Conservation (phyloP, 345 rosid genomes). For the Ailanthus altissimus region DNA sequence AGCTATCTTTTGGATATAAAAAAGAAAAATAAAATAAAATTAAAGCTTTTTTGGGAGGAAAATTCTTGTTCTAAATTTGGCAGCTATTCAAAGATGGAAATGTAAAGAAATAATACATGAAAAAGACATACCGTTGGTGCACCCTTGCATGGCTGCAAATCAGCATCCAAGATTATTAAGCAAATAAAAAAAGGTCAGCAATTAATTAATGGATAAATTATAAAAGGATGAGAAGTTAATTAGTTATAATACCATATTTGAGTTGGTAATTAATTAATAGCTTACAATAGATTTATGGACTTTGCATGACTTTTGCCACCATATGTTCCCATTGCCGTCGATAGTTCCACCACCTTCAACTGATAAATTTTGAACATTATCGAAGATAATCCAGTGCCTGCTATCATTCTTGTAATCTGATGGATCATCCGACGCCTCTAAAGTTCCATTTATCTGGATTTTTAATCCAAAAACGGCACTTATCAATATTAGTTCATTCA, state of each 20-base stretch:
- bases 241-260: no score
- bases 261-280: neutral
- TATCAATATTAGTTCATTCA: neutral
- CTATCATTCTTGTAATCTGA: constrained; percentile 53
- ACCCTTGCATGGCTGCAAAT: constrained; percentile 69
- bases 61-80: no score
- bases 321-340: constrained; percentile 75
- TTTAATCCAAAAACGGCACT: neutral
- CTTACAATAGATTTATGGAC: constrained; percentile 57
- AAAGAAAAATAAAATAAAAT: no score
- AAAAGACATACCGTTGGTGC: constrained; percentile 76
- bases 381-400: constrained; percentile 66
- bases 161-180: neutral
- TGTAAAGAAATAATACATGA: no score
- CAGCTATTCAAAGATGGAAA: no score
- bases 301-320: constrained; percentile 97
- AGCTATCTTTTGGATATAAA: neutral
- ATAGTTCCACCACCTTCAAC: constrained; percentile 70
- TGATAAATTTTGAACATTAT: constrained; percentile 39
- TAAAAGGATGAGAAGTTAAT: neutral
- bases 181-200: constrained; percentile 2
- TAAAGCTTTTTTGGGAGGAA: neutral
- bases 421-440: constrained; percentile 58
- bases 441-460: constrained; percentile 56
- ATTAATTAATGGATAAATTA: neutral